Conservation (phyloP, 2,329 filamentous ascomycete species). For the Boeremia exigua region DNA sequence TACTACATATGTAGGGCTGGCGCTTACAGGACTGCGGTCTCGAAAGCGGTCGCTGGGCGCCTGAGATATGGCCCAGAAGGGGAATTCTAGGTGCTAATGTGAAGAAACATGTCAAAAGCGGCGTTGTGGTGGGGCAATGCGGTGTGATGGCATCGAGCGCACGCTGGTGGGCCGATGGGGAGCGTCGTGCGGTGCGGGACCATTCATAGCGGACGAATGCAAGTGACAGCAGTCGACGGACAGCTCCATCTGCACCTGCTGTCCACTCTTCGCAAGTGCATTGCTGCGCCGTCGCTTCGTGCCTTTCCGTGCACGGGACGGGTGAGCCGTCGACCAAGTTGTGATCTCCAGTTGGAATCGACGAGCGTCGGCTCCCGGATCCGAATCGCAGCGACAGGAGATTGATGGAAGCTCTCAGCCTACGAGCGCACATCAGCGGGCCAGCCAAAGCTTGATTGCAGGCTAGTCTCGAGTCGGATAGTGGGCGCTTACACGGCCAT, state of each 20-base stretch:
- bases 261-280: too few species aligned
- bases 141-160: slow-evolving; percentile 21
- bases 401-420: slow-evolving; percentile 21
- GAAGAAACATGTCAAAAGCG: neutral
- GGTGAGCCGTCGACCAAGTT: slow-evolving; percentile 3
- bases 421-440: slow-evolving; percentile 23
- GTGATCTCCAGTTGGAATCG: neutral
- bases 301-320: slow-evolving; percentile 3
- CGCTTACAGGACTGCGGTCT: slow-evolving; percentile 24
- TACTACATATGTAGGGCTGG: slow-evolving; percentile 42
- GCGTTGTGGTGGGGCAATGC: slow-evolving; percentile 2
- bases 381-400: neutral
- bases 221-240: too few species aligned
- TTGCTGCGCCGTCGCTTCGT: slow-evolving; percentile 6
- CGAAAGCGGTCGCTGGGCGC: slow-evolving; percentile 36
- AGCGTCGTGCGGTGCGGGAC: too few species aligned
- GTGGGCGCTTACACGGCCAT: slow-evolving; percentile 27
- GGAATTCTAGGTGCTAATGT: too few species aligned
- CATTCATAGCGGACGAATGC: too few species aligned
- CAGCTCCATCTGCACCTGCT: neutral
- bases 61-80: slow-evolving; percentile 8
- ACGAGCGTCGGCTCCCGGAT: neutral
- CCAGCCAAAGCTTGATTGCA: slow-evolving; percentile 26
- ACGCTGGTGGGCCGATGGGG: too few species aligned
- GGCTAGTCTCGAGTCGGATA: slow-evolving; percentile 20